Evolutionary conservation across 306 rosid species (phyloP), one percentile per base, ranked within the genome.

Genomic region (peach (Prunus persica)): DNA sequence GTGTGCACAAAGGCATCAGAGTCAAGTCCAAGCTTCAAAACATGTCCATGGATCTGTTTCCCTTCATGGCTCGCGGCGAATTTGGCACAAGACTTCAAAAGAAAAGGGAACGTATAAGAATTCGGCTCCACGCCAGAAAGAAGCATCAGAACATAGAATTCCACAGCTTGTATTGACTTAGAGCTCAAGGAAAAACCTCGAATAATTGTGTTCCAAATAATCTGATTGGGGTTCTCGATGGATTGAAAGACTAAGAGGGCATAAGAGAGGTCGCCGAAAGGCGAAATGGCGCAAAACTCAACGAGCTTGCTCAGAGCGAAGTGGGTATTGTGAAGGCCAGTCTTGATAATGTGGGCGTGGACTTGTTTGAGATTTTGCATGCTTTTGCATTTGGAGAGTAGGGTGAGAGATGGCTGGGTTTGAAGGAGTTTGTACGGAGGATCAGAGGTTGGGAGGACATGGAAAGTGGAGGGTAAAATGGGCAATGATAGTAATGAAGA

Each of bases 141-240:
- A 63, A 88, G 10, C 93, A 89, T 89, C 3, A 71, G 81, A 6
- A 56, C 43, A 54, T 68, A 91, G 32, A 87, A 67, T 22, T 71
- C 41, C 3, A 91, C 14, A 2, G 93, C 87, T 1, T 65, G 51
- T 3, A 84, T 34, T 0, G 95, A 93, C 9, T 79, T 60, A 12
- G 78, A 72, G 64, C 79, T 77, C 76, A 84, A 67, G 25, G 86
- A 83, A 30, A 78, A 81, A 1, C 86, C 93, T 1, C 98, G 89
- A 74, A 93, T 87, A 8, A 93, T 80, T 16, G 93, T 86, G 77
- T 93, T 93, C 87, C 92, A 93, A 8, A 88, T 78, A 78, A 91
- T 81, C 22, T 14, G 67, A 45, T 82, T 86, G 22, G 88, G 93
- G 2, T 80, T 78, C 28, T 78, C 69, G 7, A 84, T 32, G 47